A percentile compares a stretch with the other conserved stretches of the same genome.
phyloP scores from a whole-genome alignment of 495 filamentous ascomycete genomes.

The Neurospora sp. region DNA sequence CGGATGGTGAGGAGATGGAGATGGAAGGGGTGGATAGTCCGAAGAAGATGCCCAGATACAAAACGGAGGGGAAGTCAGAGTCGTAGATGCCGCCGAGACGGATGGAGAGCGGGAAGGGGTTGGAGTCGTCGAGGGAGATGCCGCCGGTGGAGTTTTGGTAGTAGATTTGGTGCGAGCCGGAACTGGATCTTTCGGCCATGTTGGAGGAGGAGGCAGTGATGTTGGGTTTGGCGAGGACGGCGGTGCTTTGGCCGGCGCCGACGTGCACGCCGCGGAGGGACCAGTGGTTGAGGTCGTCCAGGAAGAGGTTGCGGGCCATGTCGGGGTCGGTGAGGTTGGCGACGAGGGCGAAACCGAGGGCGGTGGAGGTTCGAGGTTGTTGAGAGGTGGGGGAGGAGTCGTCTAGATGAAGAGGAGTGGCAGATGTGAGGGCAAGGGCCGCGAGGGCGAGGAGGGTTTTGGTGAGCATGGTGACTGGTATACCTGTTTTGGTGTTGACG shows the following conservation, averaged over 20 bases:
- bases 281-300: background rate
- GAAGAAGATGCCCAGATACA: background rate
- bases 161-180: background rate
- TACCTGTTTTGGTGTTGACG: background rate
- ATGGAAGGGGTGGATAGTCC: background rate
- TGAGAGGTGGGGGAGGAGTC: background rate
- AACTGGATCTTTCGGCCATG: background rate
- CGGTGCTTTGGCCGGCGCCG: conserved; percentile 1
- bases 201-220: background rate
- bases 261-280: background rate
- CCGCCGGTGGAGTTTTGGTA: conserved; percentile 4
- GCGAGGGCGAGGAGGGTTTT: background rate
- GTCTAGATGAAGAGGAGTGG: background rate
- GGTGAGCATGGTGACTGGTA: background rate
- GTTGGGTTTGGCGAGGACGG: background rate
- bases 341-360: conserved; percentile 1
- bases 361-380: background rate
- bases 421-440: background rate
- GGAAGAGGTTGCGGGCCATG: background rate
- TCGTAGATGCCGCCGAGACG: background rate
- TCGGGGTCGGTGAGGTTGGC: conserved; percentile 1
- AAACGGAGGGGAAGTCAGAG: background rate
- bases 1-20: background rate
- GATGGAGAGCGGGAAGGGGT: background rate
- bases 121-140: background rate